A percentile compares a stretch with the other conserved stretches of the same genome.
Evolutionary conservation across 2,329 filamentous ascomycete genomes (phyloP).

Genomic region (Xylariaceae sp.): DNA sequence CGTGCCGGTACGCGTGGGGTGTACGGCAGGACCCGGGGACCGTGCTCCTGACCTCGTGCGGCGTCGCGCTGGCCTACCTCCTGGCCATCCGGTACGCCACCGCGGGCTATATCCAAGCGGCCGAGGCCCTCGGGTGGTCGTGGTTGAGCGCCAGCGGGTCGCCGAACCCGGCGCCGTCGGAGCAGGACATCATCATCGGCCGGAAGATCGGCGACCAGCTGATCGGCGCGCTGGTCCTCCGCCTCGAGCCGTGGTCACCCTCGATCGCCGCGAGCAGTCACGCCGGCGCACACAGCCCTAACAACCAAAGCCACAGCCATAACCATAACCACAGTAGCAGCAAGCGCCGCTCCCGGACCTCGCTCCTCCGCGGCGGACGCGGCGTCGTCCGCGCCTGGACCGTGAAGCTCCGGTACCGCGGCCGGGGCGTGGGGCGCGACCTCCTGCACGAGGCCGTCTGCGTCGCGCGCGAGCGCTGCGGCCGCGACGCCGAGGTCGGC

Average conservation of each 20-base stretch:
- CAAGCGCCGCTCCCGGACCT: slow-evolving; percentile 26
- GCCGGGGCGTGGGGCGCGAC: slow-evolving; percentile 65
- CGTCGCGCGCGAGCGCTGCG: slow-evolving; percentile 61
- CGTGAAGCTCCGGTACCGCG: slow-evolving; percentile 62
- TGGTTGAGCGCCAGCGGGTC: slow-evolving; percentile 47
- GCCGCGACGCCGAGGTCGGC: slow-evolving; percentile 59
- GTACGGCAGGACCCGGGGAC: slow-evolving; percentile 44
- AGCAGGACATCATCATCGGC: slow-evolving; percentile 56
- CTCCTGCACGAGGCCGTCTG: slow-evolving; percentile 69
- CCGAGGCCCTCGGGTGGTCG: slow-evolving; percentile 55
- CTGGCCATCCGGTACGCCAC: slow-evolving; percentile 56
- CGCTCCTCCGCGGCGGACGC: slow-evolving; percentile 50
- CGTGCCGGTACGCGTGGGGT: slow-evolving; percentile 34
- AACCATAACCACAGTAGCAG: too few relatives aligned
- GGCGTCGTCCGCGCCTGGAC: slow-evolving; percentile 81
- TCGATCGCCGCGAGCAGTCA: too few relatives aligned
- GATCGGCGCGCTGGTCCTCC: slow-evolving; percentile 65
- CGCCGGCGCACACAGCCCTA: too few relatives aligned
- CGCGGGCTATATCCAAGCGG: slow-evolving; percentile 55
- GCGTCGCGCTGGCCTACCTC: slow-evolving; percentile 59
- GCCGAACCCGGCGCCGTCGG: slow-evolving; percentile 17
- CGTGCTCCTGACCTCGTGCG: slow-evolving; percentile 52
- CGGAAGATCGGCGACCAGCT: slow-evolving; percentile 63
- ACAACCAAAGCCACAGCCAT: too few relatives aligned
- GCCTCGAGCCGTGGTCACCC: slow-evolving; percentile 49